Conservation (phyloP, 1,139 yeast genomes). For the Geotrichum restrictum region DNA sequence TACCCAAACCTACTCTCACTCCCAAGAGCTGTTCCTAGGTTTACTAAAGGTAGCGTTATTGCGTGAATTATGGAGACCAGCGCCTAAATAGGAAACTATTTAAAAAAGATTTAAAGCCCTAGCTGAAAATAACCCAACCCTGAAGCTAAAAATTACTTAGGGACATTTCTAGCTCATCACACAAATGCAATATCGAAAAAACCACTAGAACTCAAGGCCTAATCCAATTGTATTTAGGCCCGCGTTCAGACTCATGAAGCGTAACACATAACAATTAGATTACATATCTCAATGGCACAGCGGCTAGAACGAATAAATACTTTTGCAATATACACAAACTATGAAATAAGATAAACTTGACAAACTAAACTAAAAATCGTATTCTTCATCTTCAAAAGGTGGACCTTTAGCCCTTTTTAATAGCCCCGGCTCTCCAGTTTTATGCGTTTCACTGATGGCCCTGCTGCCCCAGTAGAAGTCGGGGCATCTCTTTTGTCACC, state of each 20-base stretch:
- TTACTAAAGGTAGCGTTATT: not conserved
- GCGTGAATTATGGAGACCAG: not conserved
- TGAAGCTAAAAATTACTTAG: too few relatives aligned
- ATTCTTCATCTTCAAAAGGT: too few relatives aligned
- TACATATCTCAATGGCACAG: too few relatives aligned
- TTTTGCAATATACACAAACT: not conserved
- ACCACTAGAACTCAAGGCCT: too few relatives aligned
- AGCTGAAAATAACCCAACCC: not conserved
- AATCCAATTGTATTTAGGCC: too few relatives aligned
- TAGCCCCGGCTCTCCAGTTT: constrained; percentile 2
- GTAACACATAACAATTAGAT: too few relatives aligned
- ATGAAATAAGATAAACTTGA: too few relatives aligned
- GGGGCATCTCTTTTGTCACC: constrained; percentile 9
- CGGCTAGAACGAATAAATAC: not conserved
- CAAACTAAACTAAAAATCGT: too few relatives aligned
- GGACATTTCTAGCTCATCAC: too few relatives aligned
- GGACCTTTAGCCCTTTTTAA: too few relatives aligned
- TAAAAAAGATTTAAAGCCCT: not conserved
- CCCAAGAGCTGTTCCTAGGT: not conserved
- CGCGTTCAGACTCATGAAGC: too few relatives aligned
- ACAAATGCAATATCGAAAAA: too few relatives aligned
- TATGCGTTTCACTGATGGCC: constrained; percentile 2
- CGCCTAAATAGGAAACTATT: not conserved
- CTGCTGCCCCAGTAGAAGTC: not conserved
- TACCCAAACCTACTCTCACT: not conserved